Evolutionary conservation across 129 eudicot genomes (phyloP).

Genomic region (Sambucus nigra): DNA sequence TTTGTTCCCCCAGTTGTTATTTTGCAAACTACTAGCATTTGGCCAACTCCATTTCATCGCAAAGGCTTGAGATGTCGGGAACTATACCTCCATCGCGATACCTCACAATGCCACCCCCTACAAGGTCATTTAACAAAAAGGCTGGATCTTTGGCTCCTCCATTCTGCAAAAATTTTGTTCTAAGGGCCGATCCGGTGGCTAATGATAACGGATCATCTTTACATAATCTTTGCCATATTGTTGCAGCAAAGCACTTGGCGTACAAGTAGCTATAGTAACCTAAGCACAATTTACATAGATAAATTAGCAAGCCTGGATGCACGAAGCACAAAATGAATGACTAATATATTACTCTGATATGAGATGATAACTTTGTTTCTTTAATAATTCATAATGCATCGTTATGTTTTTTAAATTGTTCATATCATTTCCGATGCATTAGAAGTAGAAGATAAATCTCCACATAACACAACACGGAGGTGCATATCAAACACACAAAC

Average conservation of each 20-base stretch:
- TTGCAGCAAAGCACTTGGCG: conserved; percentile 88
- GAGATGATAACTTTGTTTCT: too few species aligned
- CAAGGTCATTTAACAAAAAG: conserved; percentile 48
- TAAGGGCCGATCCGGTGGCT: conserved; percentile 66
- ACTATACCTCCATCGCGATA: conserved; percentile 45
- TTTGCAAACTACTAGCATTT: too few species aligned
- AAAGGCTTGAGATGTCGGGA: conserved; percentile 64
- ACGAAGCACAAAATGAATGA: too few species aligned
- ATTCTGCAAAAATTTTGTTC: conserved; percentile 64
- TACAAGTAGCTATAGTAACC: conserved; percentile 96
- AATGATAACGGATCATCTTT: conserved; percentile 71
- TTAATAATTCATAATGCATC: too few species aligned
- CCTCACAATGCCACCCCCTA: conserved; percentile 45
- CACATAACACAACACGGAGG: background rate
- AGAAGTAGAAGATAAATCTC: background rate
- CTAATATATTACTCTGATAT: background rate
- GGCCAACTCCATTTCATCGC: conserved; percentile 39
- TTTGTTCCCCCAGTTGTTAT: too few species aligned
- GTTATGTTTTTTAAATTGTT: too few species aligned
- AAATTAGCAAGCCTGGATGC: too few species aligned
- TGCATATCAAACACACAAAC: too few species aligned
- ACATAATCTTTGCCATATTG: conserved; percentile 71
- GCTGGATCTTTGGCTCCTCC: conserved; percentile 94
- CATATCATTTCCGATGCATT: background rate
- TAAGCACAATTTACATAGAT: too few species aligned